A percentile compares a stretch with the other conserved stretches of the same genome.
These are phyloP conservation scores for Tricholoma bakamatsutake DNA, from an alignment of 768 basidiomycete species.

Conservation along the genomic window DNA sequence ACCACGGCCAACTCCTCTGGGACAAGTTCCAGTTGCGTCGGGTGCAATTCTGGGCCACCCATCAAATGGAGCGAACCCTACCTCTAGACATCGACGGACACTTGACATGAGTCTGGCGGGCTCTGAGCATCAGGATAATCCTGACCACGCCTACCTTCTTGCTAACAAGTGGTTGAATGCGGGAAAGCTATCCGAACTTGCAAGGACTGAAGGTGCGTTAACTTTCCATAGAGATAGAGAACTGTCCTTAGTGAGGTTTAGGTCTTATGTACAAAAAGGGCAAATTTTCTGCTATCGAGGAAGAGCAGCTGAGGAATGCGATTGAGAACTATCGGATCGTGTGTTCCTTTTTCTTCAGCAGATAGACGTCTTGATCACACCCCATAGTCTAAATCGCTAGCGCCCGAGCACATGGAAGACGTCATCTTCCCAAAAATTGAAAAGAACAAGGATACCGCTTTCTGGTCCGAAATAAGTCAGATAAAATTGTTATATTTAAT, in stretches of 20 bases:
- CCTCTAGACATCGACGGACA: constrained; percentile 29
- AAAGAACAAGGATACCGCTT: constrained; percentile 54
- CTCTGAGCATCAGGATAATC: constrained; percentile 34
- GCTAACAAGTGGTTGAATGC: constrained; percentile 78
- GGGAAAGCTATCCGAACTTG: constrained; percentile 61
- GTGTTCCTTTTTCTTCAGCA: constrained; percentile 18
- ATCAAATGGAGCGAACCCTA: constrained; percentile 19
- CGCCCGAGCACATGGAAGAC: constrained; percentile 48
- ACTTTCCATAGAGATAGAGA: neutral
- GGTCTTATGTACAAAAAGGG: constrained; percentile 86
- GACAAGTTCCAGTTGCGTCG: constrained; percentile 38
- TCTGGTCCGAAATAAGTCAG: constrained; percentile 81
- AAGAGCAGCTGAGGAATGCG: constrained; percentile 55
- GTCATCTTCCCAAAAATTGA: constrained; percentile 66
- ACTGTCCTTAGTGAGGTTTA: constrained; percentile 20
- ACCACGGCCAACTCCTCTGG: constrained; percentile 27
- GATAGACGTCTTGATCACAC: neutral
- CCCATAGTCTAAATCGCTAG: constrained; percentile 43
- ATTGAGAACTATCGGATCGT: constrained; percentile 60
- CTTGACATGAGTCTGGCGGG: constrained; percentile 38
- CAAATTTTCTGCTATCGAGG: constrained; percentile 79
- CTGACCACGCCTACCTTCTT: constrained; percentile 61
- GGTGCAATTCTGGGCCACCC: constrained; percentile 36
- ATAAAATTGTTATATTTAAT: constrained; percentile 1
- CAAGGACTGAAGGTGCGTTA: constrained; percentile 54